Evolutionary conservation across 2,329 filamentous ascomycete species (phyloP).

Genomic region (Bipolaris zeicola): DNA sequence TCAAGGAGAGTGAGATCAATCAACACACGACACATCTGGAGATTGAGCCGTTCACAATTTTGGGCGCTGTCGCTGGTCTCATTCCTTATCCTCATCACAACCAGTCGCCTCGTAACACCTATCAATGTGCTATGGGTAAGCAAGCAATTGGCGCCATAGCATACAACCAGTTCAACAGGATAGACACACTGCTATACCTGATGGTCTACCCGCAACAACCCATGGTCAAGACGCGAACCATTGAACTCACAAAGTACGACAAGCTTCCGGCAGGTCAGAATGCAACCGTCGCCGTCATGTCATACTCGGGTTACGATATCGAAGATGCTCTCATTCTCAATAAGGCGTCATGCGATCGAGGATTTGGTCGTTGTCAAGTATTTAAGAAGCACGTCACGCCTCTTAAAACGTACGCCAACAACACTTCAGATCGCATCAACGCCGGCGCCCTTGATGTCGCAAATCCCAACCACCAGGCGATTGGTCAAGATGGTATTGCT

Average conservation of each 20-base stretch:
- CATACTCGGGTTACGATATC: slow-evolving; percentile 98
- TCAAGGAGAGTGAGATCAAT: slow-evolving; percentile 84
- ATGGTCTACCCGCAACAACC: slow-evolving; percentile 98
- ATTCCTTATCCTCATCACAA: slow-evolving; percentile 99
- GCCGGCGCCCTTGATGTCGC: slow-evolving; percentile 52
- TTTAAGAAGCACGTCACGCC: slow-evolving; percentile 91
- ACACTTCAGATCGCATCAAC: slow-evolving; percentile 64
- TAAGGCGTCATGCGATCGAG: slow-evolving; percentile 92
- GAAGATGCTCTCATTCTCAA: slow-evolving; percentile 97
- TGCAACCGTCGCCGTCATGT: slow-evolving; percentile 98
- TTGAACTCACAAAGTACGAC: slow-evolving; percentile 95
- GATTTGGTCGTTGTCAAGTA: slow-evolving; percentile 97
- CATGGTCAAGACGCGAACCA: slow-evolving; percentile 96
- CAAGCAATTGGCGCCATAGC: slow-evolving; percentile 98
- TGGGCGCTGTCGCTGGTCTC: slow-evolving; percentile 92
- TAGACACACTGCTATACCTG: slow-evolving; percentile 93
- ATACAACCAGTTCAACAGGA: slow-evolving; percentile 96
- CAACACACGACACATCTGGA: slow-evolving; percentile 89
- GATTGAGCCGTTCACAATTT: slow-evolving; percentile 96
- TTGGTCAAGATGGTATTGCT: slow-evolving; percentile 87
- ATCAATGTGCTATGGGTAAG: slow-evolving; percentile 99
- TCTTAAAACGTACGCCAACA: slow-evolving; percentile 87
- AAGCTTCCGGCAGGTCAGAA: slow-evolving; percentile 97
- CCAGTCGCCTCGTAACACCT: slow-evolving; percentile 97
- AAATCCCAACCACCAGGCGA: slow-evolving; percentile 65